A percentile compares a stretch with the other conserved stretches of the same genome.
Evolutionary conservation across 208 protist genomes (phyloP).

Genomic region (Crithidia fasciculata): DNA sequence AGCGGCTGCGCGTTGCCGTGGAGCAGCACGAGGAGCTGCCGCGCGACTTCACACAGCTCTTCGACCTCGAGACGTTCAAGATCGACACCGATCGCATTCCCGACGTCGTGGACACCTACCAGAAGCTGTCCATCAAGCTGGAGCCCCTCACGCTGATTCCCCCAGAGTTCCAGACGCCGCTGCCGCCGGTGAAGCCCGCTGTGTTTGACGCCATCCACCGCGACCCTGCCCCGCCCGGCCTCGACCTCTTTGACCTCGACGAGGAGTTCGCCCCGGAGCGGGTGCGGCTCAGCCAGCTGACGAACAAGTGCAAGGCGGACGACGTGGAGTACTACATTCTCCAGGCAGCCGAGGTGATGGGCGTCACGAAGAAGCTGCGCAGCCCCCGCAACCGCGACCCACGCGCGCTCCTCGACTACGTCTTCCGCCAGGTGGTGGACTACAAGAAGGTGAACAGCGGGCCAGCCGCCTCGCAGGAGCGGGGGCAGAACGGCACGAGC

Average conservation of each 20-base stretch:
- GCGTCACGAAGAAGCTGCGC: slow-evolving; percentile 92
- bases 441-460: slow-evolving; percentile 89
- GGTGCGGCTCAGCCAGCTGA: slow-evolving; percentile 94
- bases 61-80: slow-evolving; percentile 93
- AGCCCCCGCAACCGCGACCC: slow-evolving; percentile 89
- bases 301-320: slow-evolving; percentile 96
- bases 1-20: slow-evolving; percentile 93
- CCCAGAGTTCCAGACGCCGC: slow-evolving; percentile 95
- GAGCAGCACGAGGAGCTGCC: slow-evolving; percentile 96
- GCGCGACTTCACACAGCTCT: slow-evolving; percentile 94
- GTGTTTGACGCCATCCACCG: slow-evolving; percentile 94
- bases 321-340: slow-evolving; percentile 95
- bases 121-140: slow-evolving; percentile 93
- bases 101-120: slow-evolving; percentile 90
- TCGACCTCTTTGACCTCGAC: slow-evolving; percentile 97
- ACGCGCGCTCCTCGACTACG: slow-evolving; percentile 91
- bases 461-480: slow-evolving; percentile 17
- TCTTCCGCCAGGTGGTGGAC: slow-evolving; percentile 93
- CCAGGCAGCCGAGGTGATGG: slow-evolving; percentile 93
- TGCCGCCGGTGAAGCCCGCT: slow-evolving; percentile 94
- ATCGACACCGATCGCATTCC: slow-evolving; percentile 95
- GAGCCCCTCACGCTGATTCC: slow-evolving; percentile 96
- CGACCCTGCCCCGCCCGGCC: slow-evolving; percentile 88
- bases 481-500: not conserved
- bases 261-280: slow-evolving; percentile 96